Conservation (phyloP, 257 asterid species). For the Ocimum tenuiflorum region DNA sequence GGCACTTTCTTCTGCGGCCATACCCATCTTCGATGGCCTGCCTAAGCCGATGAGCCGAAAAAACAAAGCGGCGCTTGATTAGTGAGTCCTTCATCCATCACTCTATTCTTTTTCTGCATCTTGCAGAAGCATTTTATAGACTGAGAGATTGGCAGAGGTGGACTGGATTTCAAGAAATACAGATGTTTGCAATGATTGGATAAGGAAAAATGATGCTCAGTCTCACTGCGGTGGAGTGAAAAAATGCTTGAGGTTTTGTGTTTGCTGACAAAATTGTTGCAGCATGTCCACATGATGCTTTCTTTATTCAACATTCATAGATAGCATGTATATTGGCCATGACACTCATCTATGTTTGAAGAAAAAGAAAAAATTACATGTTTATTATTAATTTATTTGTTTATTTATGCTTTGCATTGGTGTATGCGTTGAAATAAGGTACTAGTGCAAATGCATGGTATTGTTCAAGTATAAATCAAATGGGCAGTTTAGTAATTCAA, state of each 20-base stretch:
- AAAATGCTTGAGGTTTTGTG: background rate
- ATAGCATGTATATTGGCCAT: too few relatives aligned
- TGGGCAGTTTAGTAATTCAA: too few relatives aligned
- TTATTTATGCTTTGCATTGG: too few relatives aligned
- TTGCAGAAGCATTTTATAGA: constrained; percentile 11
- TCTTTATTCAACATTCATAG: too few relatives aligned
- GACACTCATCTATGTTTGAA: too few relatives aligned
- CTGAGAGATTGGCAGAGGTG: constrained; percentile 6
- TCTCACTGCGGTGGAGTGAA: background rate
- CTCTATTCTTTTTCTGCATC: constrained; percentile 7
- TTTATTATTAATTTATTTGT: too few relatives aligned
- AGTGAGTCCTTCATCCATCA: constrained; percentile 17
- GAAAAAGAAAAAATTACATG: too few relatives aligned
- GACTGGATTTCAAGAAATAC: background rate
- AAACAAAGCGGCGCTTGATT: constrained; percentile 73
- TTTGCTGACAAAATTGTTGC: background rate
- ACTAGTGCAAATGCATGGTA: too few relatives aligned
- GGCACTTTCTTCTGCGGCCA: constrained; percentile 59
- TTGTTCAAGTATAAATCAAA: too few relatives aligned
- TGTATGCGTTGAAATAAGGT: too few relatives aligned
- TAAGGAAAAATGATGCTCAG: background rate
- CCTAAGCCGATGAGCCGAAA: constrained; percentile 59
- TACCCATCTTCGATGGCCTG: constrained; percentile 77
- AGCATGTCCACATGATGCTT: too few relatives aligned
- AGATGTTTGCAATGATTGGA: background rate